Evolutionary conservation across 1,139 yeast species (phyloP), one percentile per base, ranked within the genome.

Genomic region (Suhomyces kunorum): DNA sequence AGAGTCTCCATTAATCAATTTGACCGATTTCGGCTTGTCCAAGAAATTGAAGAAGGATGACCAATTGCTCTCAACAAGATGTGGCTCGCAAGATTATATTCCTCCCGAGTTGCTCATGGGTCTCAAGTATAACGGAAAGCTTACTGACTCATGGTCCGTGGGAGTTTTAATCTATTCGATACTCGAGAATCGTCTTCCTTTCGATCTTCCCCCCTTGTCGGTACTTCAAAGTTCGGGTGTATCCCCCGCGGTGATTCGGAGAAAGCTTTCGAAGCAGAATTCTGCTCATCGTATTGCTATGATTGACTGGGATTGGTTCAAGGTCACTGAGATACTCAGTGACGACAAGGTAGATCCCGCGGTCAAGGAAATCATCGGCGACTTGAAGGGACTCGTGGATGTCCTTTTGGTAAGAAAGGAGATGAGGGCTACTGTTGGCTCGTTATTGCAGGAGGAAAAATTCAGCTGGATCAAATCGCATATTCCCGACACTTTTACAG

Each of bases 11-110:
- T 46, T 87, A 3, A 75, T 81, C 1, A 82, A 86, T 26, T 61
- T 92, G 31, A 83, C 95, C 0, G 98, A 92, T 66, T 82, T 92
- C 63, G 98, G 98, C 0, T 72, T 92, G 19, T 84, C 96, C 11
- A 82, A 88, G 51, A 68, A 71, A 39, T 73, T 90, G 15, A 78
- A 76, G 34, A 74, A 77, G 1, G 69, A 66, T 0, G 70, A 76
- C 46, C 87, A 89, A 28, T 53, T 83, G 42, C 71, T 94, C 20
- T 73, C 84, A 2, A 90, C 98, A 1, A 66, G 98, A 43, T 92
- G 98, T 62, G 98, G 98, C 0, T 86, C 96, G 1, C 96, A 88
- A 49, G 98, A 92, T 59, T 92, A 92, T 53, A 95, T 92, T 2
- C 83, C 96, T 0, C 98, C 98, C 0, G 98, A 92, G 59, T 67